Conservation (phyloP, 2,329 filamentous ascomycete genomes). For the Ophiostoma fasciatum region DNA sequence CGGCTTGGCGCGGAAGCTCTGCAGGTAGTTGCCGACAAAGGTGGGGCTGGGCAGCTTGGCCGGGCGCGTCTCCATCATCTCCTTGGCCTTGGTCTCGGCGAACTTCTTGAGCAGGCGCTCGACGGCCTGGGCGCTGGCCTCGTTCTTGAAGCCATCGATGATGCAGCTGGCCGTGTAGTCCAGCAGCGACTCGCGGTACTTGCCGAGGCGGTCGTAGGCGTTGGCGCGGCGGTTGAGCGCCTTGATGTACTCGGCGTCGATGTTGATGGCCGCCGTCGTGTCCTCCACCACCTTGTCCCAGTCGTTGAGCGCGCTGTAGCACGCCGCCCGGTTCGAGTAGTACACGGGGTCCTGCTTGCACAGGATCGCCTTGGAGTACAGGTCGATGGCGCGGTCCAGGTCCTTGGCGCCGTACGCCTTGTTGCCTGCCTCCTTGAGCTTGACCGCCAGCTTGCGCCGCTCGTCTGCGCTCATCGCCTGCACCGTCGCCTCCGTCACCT, state of each 20-base stretch:
- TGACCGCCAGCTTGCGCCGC: slow-evolving; percentile 73
- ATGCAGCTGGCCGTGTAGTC: slow-evolving; percentile 99
- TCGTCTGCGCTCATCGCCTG: slow-evolving; percentile 42
- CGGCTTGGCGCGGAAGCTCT: slow-evolving; percentile 82
- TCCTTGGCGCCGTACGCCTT: slow-evolving; percentile 91
- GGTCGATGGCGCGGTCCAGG: slow-evolving; percentile 82
- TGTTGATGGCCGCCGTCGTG: slow-evolving; percentile 82
- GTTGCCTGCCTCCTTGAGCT: slow-evolving; percentile 91
- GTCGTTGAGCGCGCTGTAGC: slow-evolving; percentile 82
- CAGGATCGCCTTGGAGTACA: slow-evolving; percentile 90
- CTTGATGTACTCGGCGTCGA: slow-evolving; percentile 95
- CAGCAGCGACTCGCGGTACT: slow-evolving; percentile 85
- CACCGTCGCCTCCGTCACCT: slow-evolving; percentile 45
- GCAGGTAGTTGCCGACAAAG: slow-evolving; percentile 96
- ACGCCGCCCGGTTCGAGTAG: slow-evolving; percentile 96
- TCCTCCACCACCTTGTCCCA: slow-evolving; percentile 97
- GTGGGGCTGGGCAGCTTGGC: slow-evolving; percentile 89
- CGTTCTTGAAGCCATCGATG: slow-evolving; percentile 93
- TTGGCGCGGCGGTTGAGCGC: slow-evolving; percentile 92
- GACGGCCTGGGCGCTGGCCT: slow-evolving; percentile 73
- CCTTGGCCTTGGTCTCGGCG: slow-evolving; percentile 83
- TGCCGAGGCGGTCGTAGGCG: slow-evolving; percentile 85
- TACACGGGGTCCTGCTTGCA: slow-evolving; percentile 97
- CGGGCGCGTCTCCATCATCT: slow-evolving; percentile 70
- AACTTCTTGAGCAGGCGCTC: slow-evolving; percentile 94